Conservation (phyloP, 2,329 filamentous ascomycete genomes). For the Fusarium guadeloupense region DNA sequence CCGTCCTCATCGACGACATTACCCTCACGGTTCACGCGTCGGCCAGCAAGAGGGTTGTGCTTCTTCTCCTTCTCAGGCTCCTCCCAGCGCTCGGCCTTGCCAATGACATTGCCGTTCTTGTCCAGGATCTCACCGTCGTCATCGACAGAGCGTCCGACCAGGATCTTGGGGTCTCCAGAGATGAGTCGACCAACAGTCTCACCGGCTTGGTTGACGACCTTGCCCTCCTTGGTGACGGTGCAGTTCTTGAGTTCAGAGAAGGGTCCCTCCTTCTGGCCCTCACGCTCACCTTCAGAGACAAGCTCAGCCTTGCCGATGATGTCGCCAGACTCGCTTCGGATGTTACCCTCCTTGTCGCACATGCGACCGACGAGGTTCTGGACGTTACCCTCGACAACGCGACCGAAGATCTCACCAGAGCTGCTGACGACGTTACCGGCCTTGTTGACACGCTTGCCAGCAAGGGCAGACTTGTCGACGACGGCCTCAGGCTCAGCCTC, state of each 20-base stretch:
- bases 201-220: conserved; percentile 71
- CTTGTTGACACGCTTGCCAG: conserved; percentile 78
- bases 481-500: conserved; percentile 60
- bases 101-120: conserved; percentile 71
- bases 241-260: conserved; percentile 73
- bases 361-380: conserved; percentile 72
- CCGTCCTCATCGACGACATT: conserved; percentile 68
- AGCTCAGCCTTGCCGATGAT: conserved; percentile 74
- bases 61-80: conserved; percentile 63
- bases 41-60: conserved; percentile 62
- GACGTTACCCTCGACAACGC: conserved; percentile 72
- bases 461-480: conserved; percentile 68
- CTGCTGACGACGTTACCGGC: conserved; percentile 69
- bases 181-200: conserved; percentile 77
- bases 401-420: conserved; percentile 66
- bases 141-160: conserved; percentile 79
- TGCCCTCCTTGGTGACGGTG: conserved; percentile 74
- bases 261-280: conserved; percentile 70
- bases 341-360: conserved; percentile 76
- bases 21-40: conserved; percentile 66
- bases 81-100: conserved; percentile 68
- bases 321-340: conserved; percentile 77
- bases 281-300: conserved; percentile 72
- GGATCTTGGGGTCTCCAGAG: conserved; percentile 75
- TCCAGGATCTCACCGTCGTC: conserved; percentile 85